phyloP scores from a whole-genome alignment of 148 eudicot species.

The Euryodendron excelsum region DNA sequence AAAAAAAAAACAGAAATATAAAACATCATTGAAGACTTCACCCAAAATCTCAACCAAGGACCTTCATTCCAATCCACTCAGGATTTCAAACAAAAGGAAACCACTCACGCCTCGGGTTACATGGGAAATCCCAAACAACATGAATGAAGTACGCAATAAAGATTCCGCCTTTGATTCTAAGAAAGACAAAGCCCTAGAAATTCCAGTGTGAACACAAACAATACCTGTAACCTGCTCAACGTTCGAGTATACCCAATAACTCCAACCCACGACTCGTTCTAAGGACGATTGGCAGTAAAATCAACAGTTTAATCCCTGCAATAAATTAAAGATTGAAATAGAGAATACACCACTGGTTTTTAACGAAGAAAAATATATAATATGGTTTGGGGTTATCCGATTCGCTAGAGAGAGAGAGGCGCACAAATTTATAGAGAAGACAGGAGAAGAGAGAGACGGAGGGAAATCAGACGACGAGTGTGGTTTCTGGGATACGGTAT shows the following conservation, averaged over 20 bases:
- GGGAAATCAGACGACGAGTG: neutral
- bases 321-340: neutral
- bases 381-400: neutral
- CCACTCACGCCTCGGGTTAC: too few species aligned
- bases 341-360: neutral
- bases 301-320: neutral
- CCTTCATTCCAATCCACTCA: too few species aligned
- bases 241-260: neutral
- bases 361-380: too few species aligned
- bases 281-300: neutral
- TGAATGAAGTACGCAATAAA: neutral
- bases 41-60: too few species aligned
- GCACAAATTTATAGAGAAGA: neutral
- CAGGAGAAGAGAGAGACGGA: neutral
- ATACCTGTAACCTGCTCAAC: neutral
- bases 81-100: too few species aligned
- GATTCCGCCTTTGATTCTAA: neutral
- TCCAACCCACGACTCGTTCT: neutral
- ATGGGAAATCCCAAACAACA: too few species aligned
- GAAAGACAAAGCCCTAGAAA: constrained; percentile 1
- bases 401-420: neutral
- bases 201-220: neutral
- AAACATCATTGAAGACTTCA: too few species aligned
- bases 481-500: too few species aligned
- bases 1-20: too few species aligned